These are phyloP conservation scores for Neurospora sp. DNA, from an alignment of 495 filamentous ascomycete genomes.

Conservation along the genomic window DNA sequence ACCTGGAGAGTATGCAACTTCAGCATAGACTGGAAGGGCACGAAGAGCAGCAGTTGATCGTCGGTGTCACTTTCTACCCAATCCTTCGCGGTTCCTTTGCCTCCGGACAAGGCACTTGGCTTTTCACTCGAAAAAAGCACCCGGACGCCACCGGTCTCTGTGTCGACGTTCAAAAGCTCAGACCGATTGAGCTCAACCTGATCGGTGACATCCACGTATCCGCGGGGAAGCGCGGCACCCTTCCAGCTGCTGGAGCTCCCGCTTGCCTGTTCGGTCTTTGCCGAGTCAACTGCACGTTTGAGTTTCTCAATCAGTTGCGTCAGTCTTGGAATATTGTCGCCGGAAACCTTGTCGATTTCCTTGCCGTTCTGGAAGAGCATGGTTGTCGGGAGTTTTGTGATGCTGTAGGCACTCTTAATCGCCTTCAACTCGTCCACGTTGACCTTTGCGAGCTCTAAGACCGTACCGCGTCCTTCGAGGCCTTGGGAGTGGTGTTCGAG, in stretches of 20 bases:
- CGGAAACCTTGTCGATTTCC: constrained; percentile 54
- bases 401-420: constrained; percentile 56
- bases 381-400: constrained; percentile 79
- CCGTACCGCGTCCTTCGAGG: constrained; percentile 54
- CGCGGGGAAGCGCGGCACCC: constrained; percentile 62
- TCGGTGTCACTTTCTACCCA: constrained; percentile 99
- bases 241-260: constrained; percentile 50
- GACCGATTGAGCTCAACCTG: constrained; percentile 67
- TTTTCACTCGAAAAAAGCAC: constrained; percentile 61
- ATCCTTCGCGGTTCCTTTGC: constrained; percentile 54
- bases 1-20: constrained; percentile 81
- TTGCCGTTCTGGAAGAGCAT: constrained; percentile 74
- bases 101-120: constrained; percentile 54
- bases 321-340: constrained; percentile 55
- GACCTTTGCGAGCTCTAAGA: constrained; percentile 78
- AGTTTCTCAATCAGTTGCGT: constrained; percentile 62
- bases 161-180: constrained; percentile 79
- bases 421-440: constrained; percentile 69
- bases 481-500: constrained; percentile 68
- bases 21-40: constrained; percentile 79
- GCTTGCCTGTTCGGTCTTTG: constrained; percentile 30
- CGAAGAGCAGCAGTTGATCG: constrained; percentile 89
- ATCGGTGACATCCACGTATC: constrained; percentile 74
- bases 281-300: constrained; percentile 51
- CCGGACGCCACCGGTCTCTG: constrained; percentile 52